Evolutionary conservation across 2,329 filamentous ascomycete genomes (phyloP), one percentile per base, ranked within the genome.

Genomic region (Colletotrichum musae): DNA sequence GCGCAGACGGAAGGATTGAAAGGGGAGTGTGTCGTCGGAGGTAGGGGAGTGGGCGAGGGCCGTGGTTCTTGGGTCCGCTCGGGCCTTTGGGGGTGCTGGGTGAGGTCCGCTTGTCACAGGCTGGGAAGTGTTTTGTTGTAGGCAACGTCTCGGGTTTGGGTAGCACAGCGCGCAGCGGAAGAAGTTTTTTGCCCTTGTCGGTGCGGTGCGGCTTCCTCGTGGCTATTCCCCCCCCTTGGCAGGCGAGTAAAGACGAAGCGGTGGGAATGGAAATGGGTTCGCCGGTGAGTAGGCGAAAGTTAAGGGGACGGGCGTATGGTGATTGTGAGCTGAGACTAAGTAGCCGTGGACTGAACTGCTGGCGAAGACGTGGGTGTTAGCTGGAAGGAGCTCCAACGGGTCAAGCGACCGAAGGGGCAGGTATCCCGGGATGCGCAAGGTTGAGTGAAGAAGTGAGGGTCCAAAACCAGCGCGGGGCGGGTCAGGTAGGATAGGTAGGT

Each of bases 1-100:
- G 32, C 51, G 41, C 32, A 52, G 47, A 60, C 47, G 58, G 45
- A 26, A 70, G 62, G 62, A 58, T 58, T 53, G 58, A 57, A 61
- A 58, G 41, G 57, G 50, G 67, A 60, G 45, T 67, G 68, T 70
- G 68, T 70, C 67, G 67, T 68, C 64, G 68, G 68, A 68, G 68
- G 64, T 57, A 61, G 45, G 51, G 58, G 64, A 59, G 69, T 69
- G 69, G 66, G 64, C 45, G 61, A 68, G 69, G 66, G 62, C 58
- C 59, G 64, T 71, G 64, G 61, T 71, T 51, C 64, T 45, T 71
- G 59, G 66, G 62, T 69, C 61, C 69, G 71, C 70, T 72, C 71
- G 70, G 71, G 66, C 71, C 71, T 58, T 71, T 36, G 32, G 69
- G 54, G 58, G 28, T 60, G 48, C 48, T 68, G 57, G 54, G 62